Evolutionary conservation across 768 basidiomycete species (phyloP).

Genomic region (Trametes cinnabarina): DNA sequence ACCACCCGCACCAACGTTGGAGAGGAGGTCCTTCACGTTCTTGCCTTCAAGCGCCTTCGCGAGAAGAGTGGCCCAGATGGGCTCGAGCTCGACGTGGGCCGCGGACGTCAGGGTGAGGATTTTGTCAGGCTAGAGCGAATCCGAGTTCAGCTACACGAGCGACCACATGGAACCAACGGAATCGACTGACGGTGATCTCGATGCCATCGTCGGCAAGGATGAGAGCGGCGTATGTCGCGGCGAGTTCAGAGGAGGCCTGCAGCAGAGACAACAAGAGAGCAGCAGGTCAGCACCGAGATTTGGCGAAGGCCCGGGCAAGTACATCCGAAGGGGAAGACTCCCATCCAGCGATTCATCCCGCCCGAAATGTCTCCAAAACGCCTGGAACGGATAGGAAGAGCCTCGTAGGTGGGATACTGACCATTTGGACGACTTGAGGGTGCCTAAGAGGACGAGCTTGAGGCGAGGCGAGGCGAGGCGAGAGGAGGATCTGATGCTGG

Average conservation of each 20-base stretch:
- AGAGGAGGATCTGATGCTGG: slow-evolving; percentile 4
- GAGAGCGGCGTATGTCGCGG: slow-evolving; percentile 93
- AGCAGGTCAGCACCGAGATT: background rate
- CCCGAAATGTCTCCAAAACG: background rate
- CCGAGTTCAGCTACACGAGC: slow-evolving; percentile 6
- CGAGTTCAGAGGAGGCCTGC: slow-evolving; percentile 72
- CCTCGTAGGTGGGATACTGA: slow-evolving; percentile 4
- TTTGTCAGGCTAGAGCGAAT: slow-evolving; percentile 74
- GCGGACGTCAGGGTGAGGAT: slow-evolving; percentile 81
- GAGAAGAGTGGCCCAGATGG: slow-evolving; percentile 97
- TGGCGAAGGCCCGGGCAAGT: background rate
- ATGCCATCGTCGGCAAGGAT: slow-evolving; percentile 97
- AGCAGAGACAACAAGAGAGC: background rate
- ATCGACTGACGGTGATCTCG: slow-evolving; percentile 87
- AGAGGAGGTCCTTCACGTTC: slow-evolving; percentile 93
- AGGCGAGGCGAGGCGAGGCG: slow-evolving; percentile 14
- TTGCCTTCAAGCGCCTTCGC: slow-evolving; percentile 98
- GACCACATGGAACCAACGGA: background rate
- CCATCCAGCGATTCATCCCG: slow-evolving; percentile 5
- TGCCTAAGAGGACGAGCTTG: slow-evolving; percentile 11
- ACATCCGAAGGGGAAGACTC: slow-evolving; percentile 6
- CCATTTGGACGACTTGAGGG: slow-evolving; percentile 16
- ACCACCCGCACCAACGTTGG: slow-evolving; percentile 85
- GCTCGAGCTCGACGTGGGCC: slow-evolving; percentile 83
- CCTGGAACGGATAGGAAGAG: background rate